Evolutionary conservation across 768 basidiomycete species (phyloP).

Genomic region (Leccinellum luteum): DNA sequence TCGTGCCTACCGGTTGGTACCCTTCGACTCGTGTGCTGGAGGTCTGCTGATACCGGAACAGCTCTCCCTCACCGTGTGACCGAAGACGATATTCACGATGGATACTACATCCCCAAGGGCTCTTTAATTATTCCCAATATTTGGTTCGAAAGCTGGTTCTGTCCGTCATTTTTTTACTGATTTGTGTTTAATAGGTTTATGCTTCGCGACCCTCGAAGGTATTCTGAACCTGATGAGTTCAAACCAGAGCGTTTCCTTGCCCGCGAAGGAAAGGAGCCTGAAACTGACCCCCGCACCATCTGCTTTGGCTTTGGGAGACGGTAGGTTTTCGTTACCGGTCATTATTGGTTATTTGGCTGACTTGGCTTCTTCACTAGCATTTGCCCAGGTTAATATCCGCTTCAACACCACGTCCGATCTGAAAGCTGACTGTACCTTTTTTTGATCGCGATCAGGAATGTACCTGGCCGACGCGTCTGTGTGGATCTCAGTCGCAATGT

Average conservation of each 20-base stretch:
- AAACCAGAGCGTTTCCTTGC: constrained; percentile 60
- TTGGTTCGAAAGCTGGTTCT: constrained; percentile 11
- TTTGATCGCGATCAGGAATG: constrained; percentile 35
- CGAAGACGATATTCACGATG: constrained; percentile 62
- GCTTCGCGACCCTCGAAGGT: constrained; percentile 36
- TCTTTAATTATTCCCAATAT: constrained; percentile 25
- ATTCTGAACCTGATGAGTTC: constrained; percentile 53
- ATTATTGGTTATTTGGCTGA: constrained; percentile 7
- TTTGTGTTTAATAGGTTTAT: constrained; percentile 23
- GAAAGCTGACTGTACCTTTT: constrained; percentile 13
- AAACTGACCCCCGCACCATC: constrained; percentile 55
- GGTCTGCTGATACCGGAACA: constrained; percentile 31
- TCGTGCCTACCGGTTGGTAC: constrained; percentile 39
- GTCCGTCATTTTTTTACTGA: constrained; percentile 4
- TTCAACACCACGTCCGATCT: constrained; percentile 17
- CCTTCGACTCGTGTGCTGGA: constrained; percentile 11
- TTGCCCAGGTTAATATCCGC: constrained; percentile 25
- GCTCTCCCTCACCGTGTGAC: constrained; percentile 47
- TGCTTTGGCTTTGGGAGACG: constrained; percentile 75
- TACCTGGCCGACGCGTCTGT: constrained; percentile 51
- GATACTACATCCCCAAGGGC: constrained; percentile 57
- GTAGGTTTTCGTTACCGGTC: constrained; percentile 23
- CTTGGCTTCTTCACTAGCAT: constrained; percentile 12
- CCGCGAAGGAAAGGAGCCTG: constrained; percentile 33
- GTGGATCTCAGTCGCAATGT: constrained; percentile 42